A percentile compares a stretch with the other conserved stretches of the same genome.
These are phyloP conservation scores for Aristolochia californica DNA, from an alignment of 164 flowering plant genomes.

Conservation along the genomic window DNA sequence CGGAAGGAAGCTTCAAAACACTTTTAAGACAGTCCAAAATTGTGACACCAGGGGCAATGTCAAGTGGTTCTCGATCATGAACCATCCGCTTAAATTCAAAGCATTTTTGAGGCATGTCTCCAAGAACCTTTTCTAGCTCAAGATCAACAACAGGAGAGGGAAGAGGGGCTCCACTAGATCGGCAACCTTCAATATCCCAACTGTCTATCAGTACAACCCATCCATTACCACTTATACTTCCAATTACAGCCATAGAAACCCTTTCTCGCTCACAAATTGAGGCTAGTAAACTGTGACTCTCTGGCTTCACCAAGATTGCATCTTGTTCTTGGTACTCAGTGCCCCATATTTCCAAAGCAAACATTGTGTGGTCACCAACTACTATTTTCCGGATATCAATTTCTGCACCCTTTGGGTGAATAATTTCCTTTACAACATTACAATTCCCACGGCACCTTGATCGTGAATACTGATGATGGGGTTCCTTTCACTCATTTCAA, in stretches of 20 bases:
- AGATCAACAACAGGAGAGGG: conserved; percentile 88
- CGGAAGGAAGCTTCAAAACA: conserved; percentile 80
- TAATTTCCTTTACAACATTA: conserved; percentile 93
- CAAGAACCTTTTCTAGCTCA: conserved; percentile 88
- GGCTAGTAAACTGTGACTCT: conserved; percentile 47
- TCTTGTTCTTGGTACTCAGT: conserved; percentile 98
- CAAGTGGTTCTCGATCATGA: conserved; percentile 50
- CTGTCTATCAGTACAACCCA: conserved; percentile 64
- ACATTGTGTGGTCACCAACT: conserved; percentile 93
- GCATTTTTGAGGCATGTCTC: conserved; percentile 86
- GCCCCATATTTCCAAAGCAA: conserved; percentile 94
- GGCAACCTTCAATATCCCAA: conserved; percentile 31
- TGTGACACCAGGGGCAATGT: conserved; percentile 77
- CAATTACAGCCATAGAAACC: conserved; percentile 88
- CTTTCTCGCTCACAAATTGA: conserved; percentile 85
- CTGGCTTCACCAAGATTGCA: conserved; percentile 83
- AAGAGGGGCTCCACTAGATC: conserved; percentile 44
- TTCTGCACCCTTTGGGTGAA: conserved; percentile 83
- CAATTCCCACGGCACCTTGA: conserved; percentile 97
- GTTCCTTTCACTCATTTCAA: conserved; percentile 82
- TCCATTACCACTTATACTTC: conserved; percentile 74
- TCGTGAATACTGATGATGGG: conserved; percentile 95
- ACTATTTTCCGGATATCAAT: conserved; percentile 81
- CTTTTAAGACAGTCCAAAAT: conserved; percentile 73
- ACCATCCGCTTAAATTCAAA: conserved; percentile 56